Base-by-base conservation (phyloP, 2,329 filamentous ascomycete species). In the Alternaria brassicae region DNA sequence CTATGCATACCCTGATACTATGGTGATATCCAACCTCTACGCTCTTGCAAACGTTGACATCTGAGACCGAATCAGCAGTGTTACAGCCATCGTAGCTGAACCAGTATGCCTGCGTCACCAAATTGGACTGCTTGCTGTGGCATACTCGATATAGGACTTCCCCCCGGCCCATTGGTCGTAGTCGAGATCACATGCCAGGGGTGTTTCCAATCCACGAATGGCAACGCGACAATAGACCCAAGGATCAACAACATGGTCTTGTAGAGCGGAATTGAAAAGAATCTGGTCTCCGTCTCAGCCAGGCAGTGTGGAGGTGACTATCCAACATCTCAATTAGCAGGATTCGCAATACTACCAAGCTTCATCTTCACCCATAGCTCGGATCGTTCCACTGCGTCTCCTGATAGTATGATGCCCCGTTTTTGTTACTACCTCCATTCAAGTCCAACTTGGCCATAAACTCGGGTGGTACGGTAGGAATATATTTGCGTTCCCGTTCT, bases 401-500 rank as follows among this genome's bases (percentile, higher is more conserved):
- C 17, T 72, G 68, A 44, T 76, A 76, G 25, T 76, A 77, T 8
- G 71, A 50, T 23, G 61, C 66, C 17, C 69, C 65, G 12, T 72
- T 71, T 39, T 72, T 77, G 55, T 73, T 77, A 56, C 72, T 75
- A 12, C 72, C 71, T 3, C 80, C 79, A 32, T 72, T 77, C 4
- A 86, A 81, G 73, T 97, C 94, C 47, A 99, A 83, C 81, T 93
- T 96, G 61, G 90, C 88, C 61, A 99, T 81, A 73, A 98, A 97
- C 79, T 99, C 95, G 0, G 93, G 90, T 17, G 95, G 94, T 53
- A 99, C 91, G 0, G 92, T 96, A 2, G 95, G 95, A 44, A 97
- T 96, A 77, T 99, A 99, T 80, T 97, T 97, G 66, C 92, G 85
- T 78, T 96, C 95, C 56, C 93, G 85, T 79, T 98, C 95, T 62